These are phyloP conservation scores for Hypoxylon sp. DNA, from an alignment of 2,329 filamentous ascomycete genomes.

Conservation along the genomic window DNA sequence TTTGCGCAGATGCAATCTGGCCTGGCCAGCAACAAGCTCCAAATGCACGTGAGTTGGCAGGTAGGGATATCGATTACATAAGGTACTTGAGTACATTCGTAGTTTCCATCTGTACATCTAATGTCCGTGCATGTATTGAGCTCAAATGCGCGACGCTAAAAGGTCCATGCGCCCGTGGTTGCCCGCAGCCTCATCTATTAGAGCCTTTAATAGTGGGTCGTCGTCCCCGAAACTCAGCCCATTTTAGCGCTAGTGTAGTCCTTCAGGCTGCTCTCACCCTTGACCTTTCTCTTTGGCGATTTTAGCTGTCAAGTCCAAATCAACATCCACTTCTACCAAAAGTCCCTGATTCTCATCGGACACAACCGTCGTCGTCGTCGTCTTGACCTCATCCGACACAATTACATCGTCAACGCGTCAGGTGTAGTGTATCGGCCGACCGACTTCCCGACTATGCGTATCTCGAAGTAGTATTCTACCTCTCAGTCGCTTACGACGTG, in stretches of 20 bases:
- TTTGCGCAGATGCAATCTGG: slow-evolving; percentile 38
- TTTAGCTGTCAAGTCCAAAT: slow-evolving; percentile 37
- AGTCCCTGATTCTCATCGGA: slow-evolving; percentile 10
- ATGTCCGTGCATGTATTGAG: neutral
- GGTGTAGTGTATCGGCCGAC: slow-evolving; percentile 20
- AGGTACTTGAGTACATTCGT: slow-evolving; percentile 5
- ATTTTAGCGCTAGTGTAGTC: slow-evolving; percentile 29
- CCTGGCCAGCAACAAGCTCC: slow-evolving; percentile 27
- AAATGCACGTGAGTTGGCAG: slow-evolving; percentile 29
- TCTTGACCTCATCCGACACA: slow-evolving; percentile 9
- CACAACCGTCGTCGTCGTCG: neutral
- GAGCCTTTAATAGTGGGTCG: slow-evolving; percentile 25
- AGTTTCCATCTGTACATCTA: neutral
- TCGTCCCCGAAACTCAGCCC: slow-evolving; percentile 30
- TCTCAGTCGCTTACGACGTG: slow-evolving; percentile 40
- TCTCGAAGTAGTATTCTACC: slow-evolving; percentile 27
- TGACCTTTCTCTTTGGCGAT: slow-evolving; percentile 35
- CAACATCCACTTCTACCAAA: slow-evolving; percentile 19
- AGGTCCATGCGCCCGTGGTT: slow-evolving; percentile 8
- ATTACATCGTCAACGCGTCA: neutral
- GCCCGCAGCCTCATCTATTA: slow-evolving; percentile 34
- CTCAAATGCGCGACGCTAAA: slow-evolving; percentile 14
- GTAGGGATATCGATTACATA: neutral
- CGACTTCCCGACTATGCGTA: slow-evolving; percentile 35
- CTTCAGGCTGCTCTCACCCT: slow-evolving; percentile 32